Conservation (phyloP, 2,329 filamentous ascomycete genomes). For the Drechmeria coniospora region DNA sequence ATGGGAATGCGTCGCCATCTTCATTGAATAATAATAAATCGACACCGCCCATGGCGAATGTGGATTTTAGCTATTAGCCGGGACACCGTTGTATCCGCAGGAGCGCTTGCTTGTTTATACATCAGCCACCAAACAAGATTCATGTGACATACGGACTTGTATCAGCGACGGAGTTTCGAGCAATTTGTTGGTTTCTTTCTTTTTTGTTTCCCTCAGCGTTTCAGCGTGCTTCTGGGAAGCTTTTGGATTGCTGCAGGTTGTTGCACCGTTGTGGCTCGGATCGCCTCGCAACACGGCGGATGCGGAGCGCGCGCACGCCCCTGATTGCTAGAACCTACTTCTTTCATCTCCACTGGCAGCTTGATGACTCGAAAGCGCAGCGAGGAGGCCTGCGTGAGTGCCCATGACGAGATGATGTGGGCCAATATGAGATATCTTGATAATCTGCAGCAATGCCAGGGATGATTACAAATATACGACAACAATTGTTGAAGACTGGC, state of each 20-base stretch:
- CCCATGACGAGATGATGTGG: too few species aligned
- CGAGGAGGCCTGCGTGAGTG: too few species aligned
- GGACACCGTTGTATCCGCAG: conserved; percentile 2
- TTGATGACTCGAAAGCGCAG: too few species aligned
- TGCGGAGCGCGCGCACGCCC: too few species aligned
- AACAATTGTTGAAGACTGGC: too few species aligned
- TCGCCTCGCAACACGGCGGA: too few species aligned
- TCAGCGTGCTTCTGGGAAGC: too few species aligned
- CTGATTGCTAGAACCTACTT: too few species aligned
- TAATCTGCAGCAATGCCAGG: neutral
- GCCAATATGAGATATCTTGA: too few species aligned
- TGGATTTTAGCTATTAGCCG: conserved; percentile 45
- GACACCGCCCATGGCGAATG: conserved; percentile 38
- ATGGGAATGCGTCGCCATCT: conserved; percentile 16
- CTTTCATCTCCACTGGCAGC: too few species aligned
- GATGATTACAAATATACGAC: neutral
- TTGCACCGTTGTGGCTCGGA: too few species aligned
- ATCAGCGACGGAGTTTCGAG: conserved; percentile 6
- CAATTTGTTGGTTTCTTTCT: neutral
- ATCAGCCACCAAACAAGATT: neutral
- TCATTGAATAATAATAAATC: conserved; percentile 34
- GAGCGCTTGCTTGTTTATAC: conserved; percentile 1
- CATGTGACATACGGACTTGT: conserved; percentile 3
- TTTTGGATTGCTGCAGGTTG: too few species aligned
- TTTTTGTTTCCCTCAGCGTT: neutral